Evolutionary conservation across 345 rosid species (phyloP).

Genomic region (Corymbia maculata): DNA sequence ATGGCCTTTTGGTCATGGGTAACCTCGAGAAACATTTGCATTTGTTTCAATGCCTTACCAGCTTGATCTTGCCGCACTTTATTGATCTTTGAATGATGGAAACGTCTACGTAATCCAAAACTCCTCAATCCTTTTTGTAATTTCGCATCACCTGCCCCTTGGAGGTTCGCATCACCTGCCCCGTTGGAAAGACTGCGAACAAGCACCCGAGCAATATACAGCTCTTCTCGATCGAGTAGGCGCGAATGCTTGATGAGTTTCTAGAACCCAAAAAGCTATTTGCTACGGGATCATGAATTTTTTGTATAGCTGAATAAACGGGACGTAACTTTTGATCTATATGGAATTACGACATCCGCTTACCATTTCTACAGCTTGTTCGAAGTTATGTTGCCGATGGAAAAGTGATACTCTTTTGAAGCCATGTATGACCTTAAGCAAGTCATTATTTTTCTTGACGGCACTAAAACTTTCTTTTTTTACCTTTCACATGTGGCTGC

Average conservation of each 20-base stretch:
- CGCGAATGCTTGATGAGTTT: neutral
- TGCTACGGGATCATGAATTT: neutral
- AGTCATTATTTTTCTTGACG: neutral
- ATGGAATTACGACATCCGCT: neutral
- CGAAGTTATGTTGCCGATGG: neutral
- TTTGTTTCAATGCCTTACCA: neutral
- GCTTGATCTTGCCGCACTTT: neutral
- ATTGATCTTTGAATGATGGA: neutral
- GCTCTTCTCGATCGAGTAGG: neutral
- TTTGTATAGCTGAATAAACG: neutral
- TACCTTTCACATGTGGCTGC: accelerated
- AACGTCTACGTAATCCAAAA: neutral
- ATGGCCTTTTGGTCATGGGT: neutral
- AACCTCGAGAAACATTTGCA: neutral
- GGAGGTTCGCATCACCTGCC: no score
- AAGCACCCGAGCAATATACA: neutral
- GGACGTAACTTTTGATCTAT: neutral
- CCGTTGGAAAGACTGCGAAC: neutral
- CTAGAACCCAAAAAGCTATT: neutral
- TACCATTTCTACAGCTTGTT: neutral
- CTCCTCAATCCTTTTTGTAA: neutral
- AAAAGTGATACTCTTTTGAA: neutral
- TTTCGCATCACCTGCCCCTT: no score
- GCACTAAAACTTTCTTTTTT: neutral
- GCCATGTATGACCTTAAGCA: neutral